Evolutionary conservation across 495 filamentous ascomycete species (phyloP).

Genomic region (Talaromyces liani): DNA sequence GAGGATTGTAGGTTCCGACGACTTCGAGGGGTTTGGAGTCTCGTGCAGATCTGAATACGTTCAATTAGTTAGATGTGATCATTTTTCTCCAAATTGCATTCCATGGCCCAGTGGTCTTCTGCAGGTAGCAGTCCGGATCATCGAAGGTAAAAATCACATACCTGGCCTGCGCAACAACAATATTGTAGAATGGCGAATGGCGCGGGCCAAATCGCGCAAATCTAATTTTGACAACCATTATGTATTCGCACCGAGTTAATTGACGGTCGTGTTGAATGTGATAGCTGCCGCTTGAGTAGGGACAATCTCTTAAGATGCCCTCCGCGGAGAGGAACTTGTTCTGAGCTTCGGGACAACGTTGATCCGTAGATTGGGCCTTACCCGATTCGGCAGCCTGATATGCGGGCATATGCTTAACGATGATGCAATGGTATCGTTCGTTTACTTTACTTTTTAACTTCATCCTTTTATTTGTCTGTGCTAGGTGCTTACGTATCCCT

Average conservation of each 20-base stretch:
- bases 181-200: slow-evolving; percentile 88
- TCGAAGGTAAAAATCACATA: slow-evolving; percentile 33
- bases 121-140: not conserved
- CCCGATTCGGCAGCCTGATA: slow-evolving; percentile 1
- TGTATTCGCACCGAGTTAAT: slow-evolving; percentile 7
- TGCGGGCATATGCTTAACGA: not conserved
- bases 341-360: not conserved
- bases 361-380: not conserved
- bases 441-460: not conserved
- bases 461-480: not conserved
- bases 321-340: slow-evolving; percentile 4
- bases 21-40: slow-evolving; percentile 88
- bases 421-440: slow-evolving; percentile 5
- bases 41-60: slow-evolving; percentile 49
- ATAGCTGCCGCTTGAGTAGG: not conserved
- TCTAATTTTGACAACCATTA: slow-evolving; percentile 89
- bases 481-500: not conserved
- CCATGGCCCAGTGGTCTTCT: not conserved
- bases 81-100: not conserved
- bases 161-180: slow-evolving; percentile 94
- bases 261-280: not conserved
- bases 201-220: slow-evolving; percentile 88
- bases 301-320: not conserved
- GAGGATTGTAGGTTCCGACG: slow-evolving; percentile 88
- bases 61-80: not conserved